Evolutionary conservation across 2,329 filamentous ascomycete species (phyloP).

Genomic region (Dothidotthia symphoricarpi): DNA sequence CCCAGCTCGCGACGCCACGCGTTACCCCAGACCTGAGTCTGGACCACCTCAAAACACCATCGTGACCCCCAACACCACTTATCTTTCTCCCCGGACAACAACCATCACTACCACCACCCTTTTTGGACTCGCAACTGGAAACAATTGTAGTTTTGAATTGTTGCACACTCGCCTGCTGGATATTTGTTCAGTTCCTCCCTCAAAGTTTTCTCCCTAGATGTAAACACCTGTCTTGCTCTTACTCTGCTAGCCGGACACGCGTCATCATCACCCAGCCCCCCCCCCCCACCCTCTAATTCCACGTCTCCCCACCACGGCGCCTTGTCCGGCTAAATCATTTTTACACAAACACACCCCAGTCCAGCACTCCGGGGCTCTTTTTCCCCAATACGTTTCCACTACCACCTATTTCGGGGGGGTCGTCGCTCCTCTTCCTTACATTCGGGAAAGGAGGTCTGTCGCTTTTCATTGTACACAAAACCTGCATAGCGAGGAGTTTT

Average conservation of each 20-base stretch:
- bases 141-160: neutral
- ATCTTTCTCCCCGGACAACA: conserved; percentile 1
- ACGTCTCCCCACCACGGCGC: neutral
- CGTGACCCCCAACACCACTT: too few species aligned
- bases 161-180: too few species aligned
- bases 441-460: conserved; percentile 1
- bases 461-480: conserved; percentile 16
- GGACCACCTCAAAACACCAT: conserved; percentile 13
- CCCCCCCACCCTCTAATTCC: neutral
- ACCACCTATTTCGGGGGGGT: too few species aligned
- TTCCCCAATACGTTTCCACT: neutral
- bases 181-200: too few species aligned
- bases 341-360: too few species aligned
- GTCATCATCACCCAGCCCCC: conserved; percentile 1
- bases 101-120: neutral
- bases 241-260: too few species aligned
- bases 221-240: too few species aligned
- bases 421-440: too few species aligned
- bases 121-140: neutral
- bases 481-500: conserved; percentile 38
- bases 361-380: conserved; percentile 1
- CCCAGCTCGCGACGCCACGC: conserved; percentile 19
- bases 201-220: too few species aligned
- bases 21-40: conserved; percentile 16
- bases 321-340: too few species aligned